Base-by-base conservation (phyloP, 2,329 filamentous ascomycete genomes). In the Diaporthe sp. region DNA sequence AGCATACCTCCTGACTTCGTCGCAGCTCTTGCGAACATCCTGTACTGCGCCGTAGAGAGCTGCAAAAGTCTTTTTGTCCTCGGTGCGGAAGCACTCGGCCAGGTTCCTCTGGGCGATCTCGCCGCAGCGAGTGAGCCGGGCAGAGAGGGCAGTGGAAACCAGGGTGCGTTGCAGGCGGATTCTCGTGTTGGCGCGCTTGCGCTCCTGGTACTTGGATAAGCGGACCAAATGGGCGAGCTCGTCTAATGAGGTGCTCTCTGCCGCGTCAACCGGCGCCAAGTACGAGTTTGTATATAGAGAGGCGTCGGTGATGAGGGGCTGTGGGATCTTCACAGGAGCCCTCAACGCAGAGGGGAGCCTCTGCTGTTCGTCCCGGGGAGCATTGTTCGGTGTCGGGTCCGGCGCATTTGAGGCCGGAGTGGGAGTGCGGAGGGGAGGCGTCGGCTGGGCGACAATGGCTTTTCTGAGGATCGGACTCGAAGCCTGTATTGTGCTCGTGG, bases 181-280 rank as follows among this genome's bases (percentile, higher is more conserved):
- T 79, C 94, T 90, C 61, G 92, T 94, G 81, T 93, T 92, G 78
- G 90, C 88, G 85, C 94, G 91, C 87, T 94, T 94, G 87, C 93
- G 93, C 87, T 95, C 93, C 84, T 96, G 94, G 82, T 95, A 95
- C 80, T 92, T 94, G 82, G 94, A 94, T 77, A 95, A 87, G 77
- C 94, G 92, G 78, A 95, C 93, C 79, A 96, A 85, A 83, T 95
- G 94, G 70, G 94, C 94, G 78, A 96, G 90, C 84, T 96, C 94
- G 80, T 94, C 92, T 77, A 96, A 87, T 19, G 92, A 93, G 61
- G 93, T 94, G 75, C 91, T 90, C 61, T 93, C 91, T 68, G 87
- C 88, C 77, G 93, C 91, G 70, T 88, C 88, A 77, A 93, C 90
- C 51, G 89, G 88, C 67, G 89, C 87, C 73, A 93, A 83, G 78